A percentile compares a stretch with the other conserved stretches of the same genome.
phyloP scores from a whole-genome alignment of 164 flowering plant species.

The Nelumbo lutea region DNA sequence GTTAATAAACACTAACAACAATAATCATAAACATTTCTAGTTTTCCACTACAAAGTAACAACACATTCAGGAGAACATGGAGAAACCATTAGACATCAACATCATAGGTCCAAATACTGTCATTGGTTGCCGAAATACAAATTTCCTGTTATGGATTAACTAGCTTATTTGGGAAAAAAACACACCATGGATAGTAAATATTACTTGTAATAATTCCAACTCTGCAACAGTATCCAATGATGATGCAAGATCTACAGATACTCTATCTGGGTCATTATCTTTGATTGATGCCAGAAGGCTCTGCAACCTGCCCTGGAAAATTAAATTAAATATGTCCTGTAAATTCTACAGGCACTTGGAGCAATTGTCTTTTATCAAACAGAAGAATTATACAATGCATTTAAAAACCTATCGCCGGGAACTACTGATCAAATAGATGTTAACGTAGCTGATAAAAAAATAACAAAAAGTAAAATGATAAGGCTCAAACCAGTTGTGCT shows the following conservation, averaged over 20 bases:
- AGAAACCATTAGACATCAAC: background rate
- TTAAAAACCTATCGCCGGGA: background rate
- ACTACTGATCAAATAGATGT: too few relatives aligned
- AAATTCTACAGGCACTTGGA: constrained; percentile 5
- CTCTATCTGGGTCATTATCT: constrained; percentile 83
- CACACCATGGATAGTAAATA: background rate
- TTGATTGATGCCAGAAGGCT: constrained; percentile 58
- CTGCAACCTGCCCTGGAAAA: constrained; percentile 71
- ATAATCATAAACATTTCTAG: too few relatives aligned
- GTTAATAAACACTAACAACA: too few relatives aligned
- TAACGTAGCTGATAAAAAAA: too few relatives aligned
- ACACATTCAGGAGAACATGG: background rate
- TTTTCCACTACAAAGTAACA: constrained; percentile 2
- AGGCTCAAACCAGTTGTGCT: background rate
- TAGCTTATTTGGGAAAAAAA: background rate
- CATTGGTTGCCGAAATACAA: too few relatives aligned
- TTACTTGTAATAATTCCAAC: constrained; percentile 83
- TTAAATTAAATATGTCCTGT: constrained; percentile 1
- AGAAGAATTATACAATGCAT: background rate
- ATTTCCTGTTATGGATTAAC: background rate
- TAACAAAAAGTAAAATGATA: background rate
- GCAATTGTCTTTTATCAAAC: background rate
- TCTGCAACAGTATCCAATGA: constrained; percentile 79
- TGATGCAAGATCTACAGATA: constrained; percentile 77
- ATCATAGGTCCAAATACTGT: background rate